These are phyloP conservation scores for Penicillium olsonii DNA, from an alignment of 2,329 filamentous ascomycete species.

Conservation along the genomic window DNA sequence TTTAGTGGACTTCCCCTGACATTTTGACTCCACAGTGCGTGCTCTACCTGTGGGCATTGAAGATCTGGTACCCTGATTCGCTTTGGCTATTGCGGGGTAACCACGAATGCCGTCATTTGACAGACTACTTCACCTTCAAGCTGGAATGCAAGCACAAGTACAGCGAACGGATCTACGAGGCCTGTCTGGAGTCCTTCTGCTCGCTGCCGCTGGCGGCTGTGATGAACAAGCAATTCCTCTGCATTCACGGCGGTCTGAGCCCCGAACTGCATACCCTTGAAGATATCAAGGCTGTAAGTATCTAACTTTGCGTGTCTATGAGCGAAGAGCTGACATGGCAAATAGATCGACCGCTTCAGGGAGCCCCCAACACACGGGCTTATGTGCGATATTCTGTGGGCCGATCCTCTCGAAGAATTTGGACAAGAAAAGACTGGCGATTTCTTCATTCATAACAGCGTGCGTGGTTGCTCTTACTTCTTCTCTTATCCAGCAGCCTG, in stretches of 20 bases:
- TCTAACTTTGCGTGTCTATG: neutral
- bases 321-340: neutral
- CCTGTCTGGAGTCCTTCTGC: constrained; percentile 98
- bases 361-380: constrained; percentile 96
- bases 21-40: constrained; percentile 65
- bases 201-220: constrained; percentile 87
- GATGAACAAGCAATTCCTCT: constrained; percentile 99
- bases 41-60: constrained; percentile 94
- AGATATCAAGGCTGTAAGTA: constrained; percentile 79
- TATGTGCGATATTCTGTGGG: constrained; percentile 99
- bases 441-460: constrained; percentile 97
- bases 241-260: constrained; percentile 94
- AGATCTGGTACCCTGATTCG: constrained; percentile 98
- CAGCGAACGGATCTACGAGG: constrained; percentile 92
- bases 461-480: constrained; percentile 98
- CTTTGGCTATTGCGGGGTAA: constrained; percentile 97
- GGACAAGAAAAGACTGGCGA: constrained; percentile 98
- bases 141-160: constrained; percentile 99
- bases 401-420: constrained; percentile 96
- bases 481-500: constrained; percentile 98
- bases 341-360: constrained; percentile 90
- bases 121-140: constrained; percentile 99
- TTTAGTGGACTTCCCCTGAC: neutral
- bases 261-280: constrained; percentile 95
- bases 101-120: constrained; percentile 97